Base-by-base conservation (phyloP, 2,329 filamentous ascomycete genomes). In the Arthrocladium fulminans region DNA sequence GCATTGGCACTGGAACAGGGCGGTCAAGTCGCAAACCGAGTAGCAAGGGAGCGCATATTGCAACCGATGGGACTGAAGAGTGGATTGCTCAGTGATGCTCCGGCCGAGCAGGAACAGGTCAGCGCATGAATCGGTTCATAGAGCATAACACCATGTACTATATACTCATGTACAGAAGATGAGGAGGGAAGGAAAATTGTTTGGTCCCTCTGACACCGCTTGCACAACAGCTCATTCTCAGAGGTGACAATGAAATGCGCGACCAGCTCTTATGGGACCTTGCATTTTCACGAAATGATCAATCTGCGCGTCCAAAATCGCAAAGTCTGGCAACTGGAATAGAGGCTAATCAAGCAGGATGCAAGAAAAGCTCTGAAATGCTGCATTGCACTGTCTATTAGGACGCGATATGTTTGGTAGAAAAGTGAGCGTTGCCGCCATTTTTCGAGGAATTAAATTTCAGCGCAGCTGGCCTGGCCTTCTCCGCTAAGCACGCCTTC, bases 1-100 rank as follows among this genome's bases (percentile, higher is more conserved):
- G 92, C 92, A 9, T 68, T 98, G 46, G 83, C 88, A n/a, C 71
- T 98, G 61, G 88, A 96, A 66, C 81, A 85, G 57, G 92, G 92
- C 40, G 85, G 84, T 30, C 81, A 83, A 38, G 77, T 85, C 48
- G 88, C 90, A 50, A 83, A 81, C 55, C 76, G 79, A 64, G 68
- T 94, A 46, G 81, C 86, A 40, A 79, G 81, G 62, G 85, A 95
- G 58, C 81, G 82, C 66, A 83, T 95, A 65, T 67, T 95, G 60
- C 71, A 66, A 54, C 70, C 69, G 20, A 58, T 73, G 53, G 71
- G 71, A 23, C 56, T 71, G 53, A 61, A 65, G 49, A 59, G 60
- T 15, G 29, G 19, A 6, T n/a, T 29, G 25, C 17, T 44, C 27
- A 30, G 27, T 22, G 19, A 9, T 3, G 17, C 44, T 17, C 19